Conservation (phyloP, 2,329 filamentous ascomycete genomes). For the Botrytis fabae region DNA sequence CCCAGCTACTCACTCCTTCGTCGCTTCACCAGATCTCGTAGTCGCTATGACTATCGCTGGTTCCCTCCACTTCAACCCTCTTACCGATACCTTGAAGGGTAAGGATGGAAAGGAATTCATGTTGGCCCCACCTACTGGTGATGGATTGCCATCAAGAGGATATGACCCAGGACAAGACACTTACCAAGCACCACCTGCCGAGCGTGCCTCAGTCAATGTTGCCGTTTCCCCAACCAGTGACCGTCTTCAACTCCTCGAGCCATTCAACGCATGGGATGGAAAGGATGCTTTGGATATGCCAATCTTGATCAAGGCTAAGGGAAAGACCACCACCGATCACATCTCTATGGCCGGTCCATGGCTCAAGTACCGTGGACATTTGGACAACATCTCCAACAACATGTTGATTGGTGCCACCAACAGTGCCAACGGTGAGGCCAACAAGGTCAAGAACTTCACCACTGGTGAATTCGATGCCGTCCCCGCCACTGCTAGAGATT, state of each 20-base stretch:
- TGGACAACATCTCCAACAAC: conserved; percentile 99
- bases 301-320: conserved; percentile 93
- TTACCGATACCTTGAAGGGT: conserved; percentile 88
- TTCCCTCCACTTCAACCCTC: conserved; percentile 87
- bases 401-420: conserved; percentile 98
- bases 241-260: conserved; percentile 87
- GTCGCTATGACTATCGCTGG: conserved; percentile 85
- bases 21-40: conserved; percentile 86
- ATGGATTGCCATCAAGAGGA: conserved; percentile 75
- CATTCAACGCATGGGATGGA: conserved; percentile 87
- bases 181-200: conserved; percentile 89
- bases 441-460: conserved; percentile 92
- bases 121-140: conserved; percentile 76
- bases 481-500: conserved; percentile 91
- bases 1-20: conserved; percentile 91
- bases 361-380: conserved; percentile 98
- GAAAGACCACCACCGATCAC: conserved; percentile 96
- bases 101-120: conserved; percentile 96
- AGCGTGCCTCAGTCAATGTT: conserved; percentile 72
- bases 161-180: conserved; percentile 92
- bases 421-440: conserved; percentile 91
- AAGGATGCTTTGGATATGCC: conserved; percentile 83
- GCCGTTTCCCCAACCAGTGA: conserved; percentile 86
- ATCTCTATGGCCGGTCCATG: conserved; percentile 97
- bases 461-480: conserved; percentile 84